Evolutionary conservation across 352 stramenopile genomes (phyloP), one percentile per base, ranked within the genome.

Genomic region (Blastocystis sp.): DNA sequence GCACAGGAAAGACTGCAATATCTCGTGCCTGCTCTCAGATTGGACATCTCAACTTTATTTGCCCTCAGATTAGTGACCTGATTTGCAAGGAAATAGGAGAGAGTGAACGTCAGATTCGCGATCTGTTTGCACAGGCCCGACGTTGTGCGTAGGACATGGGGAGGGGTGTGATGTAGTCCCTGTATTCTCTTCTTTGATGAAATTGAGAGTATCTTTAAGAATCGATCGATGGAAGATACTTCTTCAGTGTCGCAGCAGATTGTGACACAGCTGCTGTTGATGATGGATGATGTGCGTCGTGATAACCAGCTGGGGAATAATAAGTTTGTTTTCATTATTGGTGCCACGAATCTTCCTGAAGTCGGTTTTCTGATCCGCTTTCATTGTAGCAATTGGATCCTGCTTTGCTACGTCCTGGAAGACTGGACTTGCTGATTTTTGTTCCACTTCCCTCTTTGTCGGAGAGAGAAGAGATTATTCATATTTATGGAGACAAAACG

Each of bases 111-210:
- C 70, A 53, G 4, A 81, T 81, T 81, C 70, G 70, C 20, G 70
- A 81, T 34, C n/a, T 81, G 20, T 81, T 81, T 41, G 5, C 20
- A 6, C 70, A 47, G n/a, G 70, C 70, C 1, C 20, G 26, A 26
- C 70, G 70, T 24, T 81, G 70, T 47, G 50, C 34, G 66, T 78
- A 55, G 16, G 66, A 24, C 13, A 37, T 78, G 6, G 20, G 30
- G 37, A 37, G 24, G 13, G 13, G 39, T 56, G 4, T 62, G 5
- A 13, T 56, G 9, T 47, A 81, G 70, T 81, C 70, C 70, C 30
- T 81, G 70, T 26, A 81, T 81, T 41, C 3, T 81, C 26, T 81
- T 81, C 70, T 81, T 81, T 41, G 70, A 81, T 64, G 70, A 81
- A 45, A 81, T 81, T 34, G 70, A 81, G 13, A 81, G 70, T 24